Conservation (phyloP, 441 rosid genomes). For the Pelargonium fulgidum region DNA sequence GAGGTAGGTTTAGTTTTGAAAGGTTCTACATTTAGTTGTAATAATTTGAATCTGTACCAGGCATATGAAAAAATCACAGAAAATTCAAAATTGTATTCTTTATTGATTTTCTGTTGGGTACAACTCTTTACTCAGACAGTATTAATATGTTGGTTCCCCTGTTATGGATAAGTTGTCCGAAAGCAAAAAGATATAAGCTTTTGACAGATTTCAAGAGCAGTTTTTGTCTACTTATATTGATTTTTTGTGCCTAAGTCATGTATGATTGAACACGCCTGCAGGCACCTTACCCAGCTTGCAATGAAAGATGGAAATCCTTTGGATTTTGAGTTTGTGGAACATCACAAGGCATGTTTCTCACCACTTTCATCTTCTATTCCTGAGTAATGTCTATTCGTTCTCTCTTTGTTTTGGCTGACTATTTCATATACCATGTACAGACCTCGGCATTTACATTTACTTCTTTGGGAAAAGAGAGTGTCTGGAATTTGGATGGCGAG, state of each 20-base stretch:
- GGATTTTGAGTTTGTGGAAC: constrained; percentile 78
- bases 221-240: too few relatives aligned
- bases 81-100: too few relatives aligned
- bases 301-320: constrained; percentile 72
- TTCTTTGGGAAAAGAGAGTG: constrained; percentile 65
- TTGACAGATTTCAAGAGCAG: too few relatives aligned
- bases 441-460: constrained; percentile 79
- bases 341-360: constrained; percentile 52
- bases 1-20: too few relatives aligned
- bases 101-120: too few relatives aligned
- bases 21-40: too few relatives aligned
- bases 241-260: neutral
- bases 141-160: too few relatives aligned
- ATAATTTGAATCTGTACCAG: too few relatives aligned
- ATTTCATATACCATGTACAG: constrained; percentile 31
- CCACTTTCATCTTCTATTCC: neutral
- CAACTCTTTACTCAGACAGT: too few relatives aligned
- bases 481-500: constrained; percentile 96
- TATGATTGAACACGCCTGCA: constrained; percentile 23
- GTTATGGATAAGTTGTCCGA: too few relatives aligned
- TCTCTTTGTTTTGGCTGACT: neutral
- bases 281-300: constrained; percentile 90
- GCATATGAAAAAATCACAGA: too few relatives aligned
- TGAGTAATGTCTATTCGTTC: neutral
- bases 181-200: too few relatives aligned